Conservation (phyloP, 768 basidiomycete species). For the Tylopilus felleus region DNA sequence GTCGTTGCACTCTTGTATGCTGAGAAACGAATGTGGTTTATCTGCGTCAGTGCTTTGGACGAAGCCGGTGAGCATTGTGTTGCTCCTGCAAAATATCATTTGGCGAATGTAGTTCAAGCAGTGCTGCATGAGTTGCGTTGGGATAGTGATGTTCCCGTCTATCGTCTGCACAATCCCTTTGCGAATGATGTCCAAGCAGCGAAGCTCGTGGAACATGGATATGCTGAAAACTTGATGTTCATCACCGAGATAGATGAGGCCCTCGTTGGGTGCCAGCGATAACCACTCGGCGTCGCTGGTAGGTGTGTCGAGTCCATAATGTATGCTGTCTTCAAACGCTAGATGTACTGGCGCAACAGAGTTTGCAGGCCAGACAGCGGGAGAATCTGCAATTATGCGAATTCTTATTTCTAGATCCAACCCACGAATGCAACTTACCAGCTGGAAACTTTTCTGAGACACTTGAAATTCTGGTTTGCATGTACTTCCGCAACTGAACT, state of each 20-base stretch:
- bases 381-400: neutral
- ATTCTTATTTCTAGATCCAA: neutral
- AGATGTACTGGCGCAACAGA: neutral
- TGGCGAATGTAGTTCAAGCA: constrained; percentile 7
- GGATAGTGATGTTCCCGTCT: neutral
- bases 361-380: neutral
- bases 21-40: neutral
- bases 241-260: constrained; percentile 1
- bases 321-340: neutral
- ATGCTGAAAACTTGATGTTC: neutral
- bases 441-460: neutral
- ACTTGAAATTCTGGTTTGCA: neutral
- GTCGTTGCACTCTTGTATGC: neutral
- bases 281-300: neutral
- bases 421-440: neutral
- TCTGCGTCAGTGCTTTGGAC: neutral
- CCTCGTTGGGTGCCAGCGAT: neutral
- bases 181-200: constrained; percentile 2
- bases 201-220: constrained; percentile 5
- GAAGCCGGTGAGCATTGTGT: constrained; percentile 1
- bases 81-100: constrained; percentile 4
- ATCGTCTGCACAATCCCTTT: neutral
- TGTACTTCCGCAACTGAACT: neutral
- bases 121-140: neutral
- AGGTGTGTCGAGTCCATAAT: neutral